These are phyloP conservation scores for Syzygium oleosum DNA, from an alignment of 345 rosid species.

Conservation along the genomic window DNA sequence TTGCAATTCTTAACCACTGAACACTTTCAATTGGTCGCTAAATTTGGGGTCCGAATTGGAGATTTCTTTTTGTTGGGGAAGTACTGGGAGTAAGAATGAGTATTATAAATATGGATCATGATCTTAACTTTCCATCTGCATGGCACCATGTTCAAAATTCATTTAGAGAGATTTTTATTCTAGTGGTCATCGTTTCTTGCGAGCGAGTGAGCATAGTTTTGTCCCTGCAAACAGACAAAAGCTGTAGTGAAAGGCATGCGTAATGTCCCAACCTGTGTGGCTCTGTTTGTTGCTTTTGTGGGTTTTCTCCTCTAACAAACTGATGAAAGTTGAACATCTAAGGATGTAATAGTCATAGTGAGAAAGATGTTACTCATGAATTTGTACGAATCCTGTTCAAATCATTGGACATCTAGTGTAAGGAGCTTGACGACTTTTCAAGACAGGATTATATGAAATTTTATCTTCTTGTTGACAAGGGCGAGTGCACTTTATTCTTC, in stretches of 20 bases:
- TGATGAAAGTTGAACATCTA: background rate
- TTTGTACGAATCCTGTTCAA: background rate
- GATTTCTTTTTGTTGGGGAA: background rate
- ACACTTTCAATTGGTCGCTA: background rate
- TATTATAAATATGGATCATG: background rate
- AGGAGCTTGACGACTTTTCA: background rate
- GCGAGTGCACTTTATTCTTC: background rate
- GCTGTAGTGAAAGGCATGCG: background rate
- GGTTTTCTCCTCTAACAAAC: background rate
- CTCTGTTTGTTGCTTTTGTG: background rate
- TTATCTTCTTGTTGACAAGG: background rate
- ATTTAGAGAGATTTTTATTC: background rate
- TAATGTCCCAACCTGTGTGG: background rate
- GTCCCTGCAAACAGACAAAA: background rate
- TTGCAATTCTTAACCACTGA: background rate
- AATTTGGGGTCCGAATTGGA: background rate
- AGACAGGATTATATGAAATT: background rate
- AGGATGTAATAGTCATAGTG: background rate
- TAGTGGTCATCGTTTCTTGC: background rate
- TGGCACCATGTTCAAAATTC: background rate
- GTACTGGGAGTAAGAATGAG: background rate
- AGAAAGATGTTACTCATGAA: background rate
- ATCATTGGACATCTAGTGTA: background rate
- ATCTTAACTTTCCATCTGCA: background rate
- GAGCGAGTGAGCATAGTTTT: background rate